phyloP scores from a whole-genome alignment of 306 rosid genomes.

The Styphnolobium japonicum region DNA sequence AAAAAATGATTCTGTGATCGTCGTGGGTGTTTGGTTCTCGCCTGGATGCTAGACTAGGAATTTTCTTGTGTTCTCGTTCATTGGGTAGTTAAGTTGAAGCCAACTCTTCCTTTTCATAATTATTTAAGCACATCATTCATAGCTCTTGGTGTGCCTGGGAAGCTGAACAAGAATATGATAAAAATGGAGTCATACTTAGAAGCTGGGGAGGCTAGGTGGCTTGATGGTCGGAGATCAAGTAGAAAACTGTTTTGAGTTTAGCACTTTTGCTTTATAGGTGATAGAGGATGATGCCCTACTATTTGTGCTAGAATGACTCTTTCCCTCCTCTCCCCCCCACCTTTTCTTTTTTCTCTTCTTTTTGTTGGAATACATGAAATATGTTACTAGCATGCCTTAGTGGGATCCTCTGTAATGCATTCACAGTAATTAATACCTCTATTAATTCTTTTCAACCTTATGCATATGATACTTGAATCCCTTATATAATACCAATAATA shows the following conservation, averaged over 20 bases:
- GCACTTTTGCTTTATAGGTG: neutral
- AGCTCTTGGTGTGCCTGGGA: neutral
- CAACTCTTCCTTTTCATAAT: slow-evolving; percentile 9
- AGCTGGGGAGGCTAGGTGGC: slow-evolving; percentile 4
- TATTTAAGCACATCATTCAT: neutral
- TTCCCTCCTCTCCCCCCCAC: neutral
- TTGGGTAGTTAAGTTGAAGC: slow-evolving; percentile 21
- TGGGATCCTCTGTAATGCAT: neutral
- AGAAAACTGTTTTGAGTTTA: neutral
- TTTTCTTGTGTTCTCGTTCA: slow-evolving; percentile 8
- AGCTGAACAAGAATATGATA: neutral
- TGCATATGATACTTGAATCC: slow-evolving; percentile 1
- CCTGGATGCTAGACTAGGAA: neutral
- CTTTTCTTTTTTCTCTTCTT: neutral
- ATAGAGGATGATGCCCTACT: slow-evolving; percentile 1
- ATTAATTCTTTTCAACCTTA: neutral
- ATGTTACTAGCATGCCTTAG: neutral
- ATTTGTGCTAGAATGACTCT: neutral
- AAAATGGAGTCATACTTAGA: neutral
- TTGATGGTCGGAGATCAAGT: neutral
- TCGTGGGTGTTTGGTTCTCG: neutral
- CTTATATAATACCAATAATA: slow-evolving; percentile 1
- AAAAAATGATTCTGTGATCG: neutral
- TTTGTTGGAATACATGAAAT: neutral
- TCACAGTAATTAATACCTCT: neutral